Evolutionary conservation across 2,329 filamentous ascomycete genomes (phyloP).

Genomic region (Phyllosticta citriasiana): DNA sequence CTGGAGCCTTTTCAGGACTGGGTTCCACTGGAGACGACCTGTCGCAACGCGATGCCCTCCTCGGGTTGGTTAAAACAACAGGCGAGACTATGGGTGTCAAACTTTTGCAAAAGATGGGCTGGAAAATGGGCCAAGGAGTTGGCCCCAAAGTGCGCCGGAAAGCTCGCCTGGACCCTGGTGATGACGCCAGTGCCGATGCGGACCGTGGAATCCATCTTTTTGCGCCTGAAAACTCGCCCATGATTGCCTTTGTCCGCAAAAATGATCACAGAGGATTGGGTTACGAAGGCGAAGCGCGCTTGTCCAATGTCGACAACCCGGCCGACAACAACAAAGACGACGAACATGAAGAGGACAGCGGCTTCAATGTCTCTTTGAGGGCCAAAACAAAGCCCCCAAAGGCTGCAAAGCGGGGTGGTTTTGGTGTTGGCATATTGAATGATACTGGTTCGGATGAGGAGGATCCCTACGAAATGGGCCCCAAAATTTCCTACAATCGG

Average conservation of each 20-base stretch:
- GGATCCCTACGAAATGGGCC: slow-evolving; percentile 85
- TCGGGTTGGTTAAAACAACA: slow-evolving; percentile 60
- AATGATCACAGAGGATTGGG: slow-evolving; percentile 62
- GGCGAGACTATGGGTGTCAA: slow-evolving; percentile 83
- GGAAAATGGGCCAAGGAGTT: slow-evolving; percentile 87
- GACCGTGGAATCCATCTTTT: slow-evolving; percentile 58
- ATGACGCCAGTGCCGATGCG: slow-evolving; percentile 30
- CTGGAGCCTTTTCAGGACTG: slow-evolving; percentile 63
- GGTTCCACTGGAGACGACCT: slow-evolving; percentile 54
- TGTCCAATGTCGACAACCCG: slow-evolving; percentile 26
- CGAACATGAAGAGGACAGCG: slow-evolving; percentile 20
- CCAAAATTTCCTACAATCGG: slow-evolving; percentile 78
- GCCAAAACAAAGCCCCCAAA: slow-evolving; percentile 28
- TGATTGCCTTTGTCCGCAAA: slow-evolving; percentile 58
- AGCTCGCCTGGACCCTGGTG: slow-evolving; percentile 53
- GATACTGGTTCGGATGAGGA: slow-evolving; percentile 93
- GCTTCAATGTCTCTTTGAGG: not conserved
- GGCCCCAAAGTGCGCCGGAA: slow-evolving; percentile 73
- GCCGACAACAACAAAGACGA: slow-evolving; percentile 23
- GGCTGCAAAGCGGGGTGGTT: slow-evolving; percentile 55
- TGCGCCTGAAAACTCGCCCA: slow-evolving; percentile 67
- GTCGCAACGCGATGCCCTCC: slow-evolving; percentile 44
- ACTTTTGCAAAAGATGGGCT: slow-evolving; percentile 85
- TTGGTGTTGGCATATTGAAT: slow-evolving; percentile 83
- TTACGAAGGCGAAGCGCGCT: slow-evolving; percentile 48